Evolutionary conservation across 1,139 yeast genomes (phyloP).

Genomic region (Lizanozyma gosingica): DNA sequence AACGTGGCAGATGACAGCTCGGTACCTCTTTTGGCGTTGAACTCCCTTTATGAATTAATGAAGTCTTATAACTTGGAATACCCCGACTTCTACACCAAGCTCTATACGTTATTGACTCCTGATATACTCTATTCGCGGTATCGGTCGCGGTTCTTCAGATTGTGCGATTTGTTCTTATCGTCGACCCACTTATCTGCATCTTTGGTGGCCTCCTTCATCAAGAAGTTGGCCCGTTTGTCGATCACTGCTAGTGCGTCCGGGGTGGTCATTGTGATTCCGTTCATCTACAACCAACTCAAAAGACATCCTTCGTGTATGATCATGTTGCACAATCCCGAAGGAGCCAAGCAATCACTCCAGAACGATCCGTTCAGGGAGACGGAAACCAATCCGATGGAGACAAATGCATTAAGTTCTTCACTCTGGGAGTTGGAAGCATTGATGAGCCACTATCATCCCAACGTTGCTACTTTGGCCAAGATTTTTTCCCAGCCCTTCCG

Average conservation of each 20-base stretch:
- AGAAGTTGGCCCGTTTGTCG: slow-evolving; percentile 66
- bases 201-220: slow-evolving; percentile 83
- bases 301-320: slow-evolving; percentile 93
- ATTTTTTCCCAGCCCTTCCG: slow-evolving; percentile 85
- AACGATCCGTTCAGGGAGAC: slow-evolving; percentile 58
- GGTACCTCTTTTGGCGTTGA: slow-evolving; percentile 72
- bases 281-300: slow-evolving; percentile 78
- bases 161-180: slow-evolving; percentile 75
- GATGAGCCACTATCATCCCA: slow-evolving; percentile 90
- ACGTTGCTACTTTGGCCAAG: slow-evolving; percentile 84
- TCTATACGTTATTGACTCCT: slow-evolving; percentile 73
- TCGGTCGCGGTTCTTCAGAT: slow-evolving; percentile 79
- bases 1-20: slow-evolving; percentile 50
- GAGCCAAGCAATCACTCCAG: slow-evolving; percentile 17
- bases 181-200: slow-evolving; percentile 84
- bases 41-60: slow-evolving; percentile 83
- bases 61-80: slow-evolving; percentile 78
- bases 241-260: slow-evolving; percentile 86
- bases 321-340: slow-evolving; percentile 55
- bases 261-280: slow-evolving; percentile 80
- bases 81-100: slow-evolving; percentile 79
- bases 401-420: slow-evolving; percentile 77
- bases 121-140: slow-evolving; percentile 68
- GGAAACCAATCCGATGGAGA: slow-evolving; percentile 66
- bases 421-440: slow-evolving; percentile 85